Evolutionary conservation across 495 filamentous ascomycete genomes (phyloP).

Genomic region (Durotheca rogersii): DNA sequence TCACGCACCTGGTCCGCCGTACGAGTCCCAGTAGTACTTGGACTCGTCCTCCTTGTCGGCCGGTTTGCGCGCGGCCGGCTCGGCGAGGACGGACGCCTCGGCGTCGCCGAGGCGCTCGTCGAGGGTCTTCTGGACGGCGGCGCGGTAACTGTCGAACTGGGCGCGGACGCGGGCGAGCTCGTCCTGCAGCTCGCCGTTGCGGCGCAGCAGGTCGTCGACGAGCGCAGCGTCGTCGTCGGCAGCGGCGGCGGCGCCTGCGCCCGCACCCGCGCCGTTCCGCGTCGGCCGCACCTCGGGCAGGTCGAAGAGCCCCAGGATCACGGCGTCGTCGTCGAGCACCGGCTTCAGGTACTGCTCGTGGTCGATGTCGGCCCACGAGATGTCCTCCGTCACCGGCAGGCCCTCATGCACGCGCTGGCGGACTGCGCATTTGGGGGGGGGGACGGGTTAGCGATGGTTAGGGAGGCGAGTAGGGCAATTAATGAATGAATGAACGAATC

Average conservation of each 20-base stretch:
- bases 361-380: conserved; percentile 59
- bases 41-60: conserved; percentile 52
- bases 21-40: conserved; percentile 78
- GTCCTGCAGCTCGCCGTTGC: conserved; percentile 67
- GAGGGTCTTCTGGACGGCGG: conserved; percentile 67
- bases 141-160: conserved; percentile 71
- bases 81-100: conserved; percentile 28
- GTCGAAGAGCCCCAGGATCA: conserved; percentile 82
- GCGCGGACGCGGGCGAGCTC: conserved; percentile 62
- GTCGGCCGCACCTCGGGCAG: conserved; percentile 47
- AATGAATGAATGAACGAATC: no score
- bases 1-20: conserved; percentile 47
- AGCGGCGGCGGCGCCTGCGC: no score
- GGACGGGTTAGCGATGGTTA: conserved; percentile 9
- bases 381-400: conserved; percentile 54
- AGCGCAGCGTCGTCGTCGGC: conserved; percentile 44
- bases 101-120: conserved; percentile 65
- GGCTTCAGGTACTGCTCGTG: conserved; percentile 80
- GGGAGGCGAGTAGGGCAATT: no score
- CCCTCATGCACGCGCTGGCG: conserved; percentile 46
- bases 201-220: conserved; percentile 49
- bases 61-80: conserved; percentile 13
- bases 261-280: conserved; percentile 37
- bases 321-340: conserved; percentile 83
- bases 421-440: no score